Base-by-base conservation (phyloP, 2,329 filamentous ascomycete species). In the Emmonsiellopsis sp. region DNA sequence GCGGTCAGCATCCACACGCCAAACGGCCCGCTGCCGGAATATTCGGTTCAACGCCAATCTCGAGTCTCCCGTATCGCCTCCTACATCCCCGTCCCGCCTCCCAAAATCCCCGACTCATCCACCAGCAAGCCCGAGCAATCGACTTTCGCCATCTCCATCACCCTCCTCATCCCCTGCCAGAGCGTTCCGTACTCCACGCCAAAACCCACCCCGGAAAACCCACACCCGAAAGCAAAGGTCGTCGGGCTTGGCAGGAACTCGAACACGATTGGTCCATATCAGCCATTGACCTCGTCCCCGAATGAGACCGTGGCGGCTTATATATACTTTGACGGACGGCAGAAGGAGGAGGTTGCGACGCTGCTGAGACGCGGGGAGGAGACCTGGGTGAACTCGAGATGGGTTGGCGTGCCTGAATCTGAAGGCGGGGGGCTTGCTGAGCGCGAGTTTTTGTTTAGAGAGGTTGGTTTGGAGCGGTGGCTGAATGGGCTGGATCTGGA, bases 221-320 rank as follows among this genome's bases (percentile, higher is more conserved):
- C 89, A 26, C 80, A 86, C 61, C 92, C 92, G 44, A 86, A 85
- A 65, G 84, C 90, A 20, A 88, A 92, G 68, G 81, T 86, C 55
- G 91, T 95, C 35, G 88, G 82, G 50, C 73, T 90, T 31, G 65
- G 65, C 45, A 78, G 76, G 59, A 77, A 77, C 61, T 68, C 69
- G 52, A 70, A 81, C 41, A 77, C 82, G 38, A 79, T 96, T 57
- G 83, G 81, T 52, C 89, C 92, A 1, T 98, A 98, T 72, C 86
- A 92, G 58, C 89, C 93, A 51, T 83, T 96, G 74, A 97, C 93
- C 16, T 85, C 87, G 57, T 95, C 89, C 34, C 86, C 89, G 54
- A 95, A 96, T 70, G 93, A 98, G 74, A 98, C 93, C 11, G 92
- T 98, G 63, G 93, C 93, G 34, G 93, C 92, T 38, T 98, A 98